Percentiles rank a stretch among this genome's conserved stretches.
These are phyloP conservation scores for Castanea mollissima DNA, from an alignment of 306 rosid species.

Conservation along the genomic window DNA sequence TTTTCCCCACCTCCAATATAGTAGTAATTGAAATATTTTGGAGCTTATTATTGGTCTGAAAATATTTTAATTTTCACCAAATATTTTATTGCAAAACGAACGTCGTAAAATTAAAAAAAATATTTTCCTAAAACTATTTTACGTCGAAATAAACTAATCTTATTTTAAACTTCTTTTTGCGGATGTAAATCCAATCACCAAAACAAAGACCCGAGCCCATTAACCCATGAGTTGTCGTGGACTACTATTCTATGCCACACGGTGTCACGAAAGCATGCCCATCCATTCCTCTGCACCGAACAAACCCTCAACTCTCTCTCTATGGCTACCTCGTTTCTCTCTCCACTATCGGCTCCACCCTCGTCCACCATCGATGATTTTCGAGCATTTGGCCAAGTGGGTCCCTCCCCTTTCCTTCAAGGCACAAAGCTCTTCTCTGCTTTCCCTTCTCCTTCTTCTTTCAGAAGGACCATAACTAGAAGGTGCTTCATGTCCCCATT, in stretches of 20 bases:
- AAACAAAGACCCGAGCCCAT: not conserved
- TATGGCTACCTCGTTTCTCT: slow-evolving; percentile 65
- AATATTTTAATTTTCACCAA: no score
- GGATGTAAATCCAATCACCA: no score
- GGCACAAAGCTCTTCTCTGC: slow-evolving; percentile 46
- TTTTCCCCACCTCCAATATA: no score
- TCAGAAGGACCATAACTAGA: slow-evolving; percentile 13
- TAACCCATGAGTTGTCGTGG: not conserved
- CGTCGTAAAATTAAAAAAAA: no score
- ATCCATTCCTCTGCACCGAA: no score
- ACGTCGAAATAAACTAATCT: no score
- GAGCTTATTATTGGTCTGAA: no score
- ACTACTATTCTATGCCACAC: not conserved
- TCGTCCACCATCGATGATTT: slow-evolving; percentile 25
- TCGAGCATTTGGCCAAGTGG: slow-evolving; percentile 14
- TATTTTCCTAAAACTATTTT: no score
- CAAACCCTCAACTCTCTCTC: not conserved
- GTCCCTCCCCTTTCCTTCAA: slow-evolving; percentile 39
- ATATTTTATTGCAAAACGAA: no score
- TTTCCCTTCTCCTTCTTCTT: slow-evolving; percentile 9
- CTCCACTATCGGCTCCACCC: slow-evolving; percentile 37
- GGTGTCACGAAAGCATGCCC: not conserved
- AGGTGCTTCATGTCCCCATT: slow-evolving; percentile 39
- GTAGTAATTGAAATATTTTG: no score
- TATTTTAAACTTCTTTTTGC: no score